Evolutionary conservation across 345 rosid species (phyloP), one percentile per base, ranked within the genome.

Genomic region (Rhizophora mangle): DNA sequence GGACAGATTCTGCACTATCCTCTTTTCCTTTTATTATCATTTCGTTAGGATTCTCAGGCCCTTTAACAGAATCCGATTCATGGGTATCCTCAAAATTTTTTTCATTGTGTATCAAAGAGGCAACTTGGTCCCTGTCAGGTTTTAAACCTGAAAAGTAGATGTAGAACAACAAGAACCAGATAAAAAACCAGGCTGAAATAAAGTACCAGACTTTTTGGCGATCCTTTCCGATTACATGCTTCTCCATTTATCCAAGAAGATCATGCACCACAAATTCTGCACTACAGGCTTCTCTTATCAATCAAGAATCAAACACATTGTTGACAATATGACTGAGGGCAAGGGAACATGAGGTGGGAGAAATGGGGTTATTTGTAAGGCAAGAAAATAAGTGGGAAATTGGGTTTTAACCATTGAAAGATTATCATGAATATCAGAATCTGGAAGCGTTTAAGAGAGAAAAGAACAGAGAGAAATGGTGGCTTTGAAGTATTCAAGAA

Each of bases 201-300:
- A 82, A 53, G 77, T 87, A 85, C 91, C 91, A 80, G 72, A 82
- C 81, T 72, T 72, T 80, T 21, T 64, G 67, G 79, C 83, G 73
- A 59, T 63, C 72, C 72, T 76, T 82, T n/a, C 84, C 72, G 27
- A 60, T 58, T 52, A 63, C 72, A 18, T 68, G 69, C 74, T 72
- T 85, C 78, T 79, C 82, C 81, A 76, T 74, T 46, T 74, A 63
- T 79, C 72, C 75, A 30, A 74, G 86, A 53, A 72, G 55, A 36
- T 60, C 66, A 52, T 51, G 49, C 62, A 53, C 30, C 15, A 56
- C 29, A 24, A 56, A 27, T 43, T 13, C 18, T 13, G 16, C 18
- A n/a, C 36, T 37, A 32, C 31, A 21, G 47, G 13, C 15, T 31
- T 34, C 52, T 61, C 30, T 67, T 30, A 34, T 10, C 4, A 29